These are phyloP conservation scores for Pisolithus albus DNA, from an alignment of 768 basidiomycete genomes.

Conservation along the genomic window DNA sequence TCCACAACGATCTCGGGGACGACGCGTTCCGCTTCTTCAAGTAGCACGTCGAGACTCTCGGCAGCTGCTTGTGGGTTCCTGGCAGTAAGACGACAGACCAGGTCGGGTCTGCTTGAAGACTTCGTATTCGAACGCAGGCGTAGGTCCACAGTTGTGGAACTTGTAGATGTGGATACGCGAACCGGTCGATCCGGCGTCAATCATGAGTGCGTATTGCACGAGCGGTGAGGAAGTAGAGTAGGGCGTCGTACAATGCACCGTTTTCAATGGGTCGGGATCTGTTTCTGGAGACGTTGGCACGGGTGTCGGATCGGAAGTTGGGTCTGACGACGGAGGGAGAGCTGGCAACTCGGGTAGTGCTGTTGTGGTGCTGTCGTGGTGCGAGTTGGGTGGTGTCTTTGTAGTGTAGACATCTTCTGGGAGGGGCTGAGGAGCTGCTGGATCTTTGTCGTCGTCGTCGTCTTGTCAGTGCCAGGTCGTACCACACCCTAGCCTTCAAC, in stretches of 20 bases:
- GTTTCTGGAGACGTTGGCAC: slow-evolving; percentile 55
- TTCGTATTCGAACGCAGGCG: slow-evolving; percentile 85
- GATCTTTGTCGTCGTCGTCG: too few relatives aligned
- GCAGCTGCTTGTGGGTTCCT: slow-evolving; percentile 66
- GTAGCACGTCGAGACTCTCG: slow-evolving; percentile 64
- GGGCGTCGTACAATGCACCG: slow-evolving; percentile 62
- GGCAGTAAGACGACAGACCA: slow-evolving; percentile 64
- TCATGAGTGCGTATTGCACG: slow-evolving; percentile 92
- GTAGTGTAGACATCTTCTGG: slow-evolving; percentile 21
- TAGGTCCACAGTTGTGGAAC: slow-evolving; percentile 81
- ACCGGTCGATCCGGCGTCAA: slow-evolving; percentile 97
- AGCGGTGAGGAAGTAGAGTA: slow-evolving; percentile 44
- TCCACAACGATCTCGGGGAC: slow-evolving; percentile 57
- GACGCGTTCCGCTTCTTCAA: slow-evolving; percentile 72
- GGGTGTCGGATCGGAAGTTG: slow-evolving; percentile 1
- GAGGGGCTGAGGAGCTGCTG: slow-evolving; percentile 13
- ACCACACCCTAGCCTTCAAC: slow-evolving; percentile 2
- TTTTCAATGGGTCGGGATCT: slow-evolving; percentile 68
- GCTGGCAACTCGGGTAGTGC: not conserved
- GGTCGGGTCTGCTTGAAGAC: slow-evolving; percentile 79
- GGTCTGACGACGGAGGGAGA: not conserved
- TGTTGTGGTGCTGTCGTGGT: slow-evolving; percentile 3
- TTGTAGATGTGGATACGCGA: slow-evolving; percentile 98
- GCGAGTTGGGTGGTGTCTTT: not conserved
- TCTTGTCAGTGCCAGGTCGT: not conserved